Evolutionary conservation across 2,329 filamentous ascomycete species (phyloP).

Genomic region (Gaeumannomyces tritici): DNA sequence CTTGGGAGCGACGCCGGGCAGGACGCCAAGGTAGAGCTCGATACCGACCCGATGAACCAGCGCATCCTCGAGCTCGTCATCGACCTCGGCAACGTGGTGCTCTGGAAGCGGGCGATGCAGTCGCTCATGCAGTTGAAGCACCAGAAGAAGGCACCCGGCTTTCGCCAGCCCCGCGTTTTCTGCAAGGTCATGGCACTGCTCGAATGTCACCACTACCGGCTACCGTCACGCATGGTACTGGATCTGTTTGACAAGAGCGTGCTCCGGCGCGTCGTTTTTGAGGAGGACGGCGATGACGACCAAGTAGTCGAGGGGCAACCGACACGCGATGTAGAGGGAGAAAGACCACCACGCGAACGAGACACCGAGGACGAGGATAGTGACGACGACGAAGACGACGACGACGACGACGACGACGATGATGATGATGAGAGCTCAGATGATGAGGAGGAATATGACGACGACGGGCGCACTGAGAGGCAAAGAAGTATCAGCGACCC

Average conservation of each 20-base stretch:
- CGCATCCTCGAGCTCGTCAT: conserved; percentile 78
- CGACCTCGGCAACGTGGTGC: conserved; percentile 85
- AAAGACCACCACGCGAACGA: conserved; percentile 9
- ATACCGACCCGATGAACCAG: conserved; percentile 45
- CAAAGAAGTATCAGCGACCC: conserved; percentile 41
- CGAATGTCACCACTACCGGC: conserved; percentile 80
- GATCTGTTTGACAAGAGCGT: conserved; percentile 92
- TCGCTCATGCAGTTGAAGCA: conserved; percentile 75
- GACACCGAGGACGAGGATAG: conserved; percentile 16
- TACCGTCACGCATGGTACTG: conserved; percentile 81
- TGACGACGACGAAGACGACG: conserved; percentile 11
- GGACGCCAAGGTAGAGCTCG: conserved; percentile 22
- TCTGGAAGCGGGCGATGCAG: conserved; percentile 76
- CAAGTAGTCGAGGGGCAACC: conserved; percentile 16
- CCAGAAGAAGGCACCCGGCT: conserved; percentile 64
- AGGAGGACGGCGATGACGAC: conserved; percentile 45
- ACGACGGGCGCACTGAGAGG: conserved; percentile 50
- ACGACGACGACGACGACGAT: conserved; percentile 4
- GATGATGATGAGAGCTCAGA: conserved; percentile 13
- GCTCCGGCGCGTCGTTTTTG: conserved; percentile 74
- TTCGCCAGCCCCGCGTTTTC: conserved; percentile 70
- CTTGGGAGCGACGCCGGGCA: conserved; percentile 12
- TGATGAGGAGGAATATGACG: conserved; percentile 45
- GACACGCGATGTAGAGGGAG: conserved; percentile 9
- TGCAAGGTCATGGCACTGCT: conserved; percentile 75